Percentiles rank a stretch among this genome's conserved stretches.
These are phyloP conservation scores for Zalaria obscura DNA, from an alignment of 2,329 filamentous ascomycete species.

Conservation along the genomic window DNA sequence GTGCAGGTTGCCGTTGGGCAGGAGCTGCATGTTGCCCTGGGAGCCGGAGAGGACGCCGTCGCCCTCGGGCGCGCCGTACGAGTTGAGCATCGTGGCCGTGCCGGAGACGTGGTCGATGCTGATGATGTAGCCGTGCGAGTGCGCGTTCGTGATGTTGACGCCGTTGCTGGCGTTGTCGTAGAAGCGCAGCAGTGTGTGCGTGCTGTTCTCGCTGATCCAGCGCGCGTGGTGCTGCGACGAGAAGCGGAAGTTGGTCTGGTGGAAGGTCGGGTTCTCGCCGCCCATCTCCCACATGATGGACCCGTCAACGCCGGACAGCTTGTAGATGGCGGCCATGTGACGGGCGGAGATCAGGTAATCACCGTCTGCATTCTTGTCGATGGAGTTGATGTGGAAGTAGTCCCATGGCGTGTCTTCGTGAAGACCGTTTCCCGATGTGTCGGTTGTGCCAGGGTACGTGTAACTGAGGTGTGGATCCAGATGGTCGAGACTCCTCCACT, in stretches of 20 bases:
- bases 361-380: constrained; percentile 34
- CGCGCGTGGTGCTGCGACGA: constrained; percentile 40
- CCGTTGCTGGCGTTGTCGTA: constrained; percentile 41
- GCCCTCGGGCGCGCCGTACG: constrained; percentile 34
- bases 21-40: constrained; percentile 39
- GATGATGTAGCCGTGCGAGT: constrained; percentile 32
- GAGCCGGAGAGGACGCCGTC: constrained; percentile 34
- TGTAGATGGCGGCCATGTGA: constrained; percentile 32
- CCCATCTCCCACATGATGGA: constrained; percentile 36
- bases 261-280: constrained; percentile 33
- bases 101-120: constrained; percentile 27
- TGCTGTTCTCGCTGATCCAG: constrained; percentile 29
- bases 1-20: constrained; percentile 39
- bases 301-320: constrained; percentile 31
- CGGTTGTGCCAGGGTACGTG: constrained; percentile 28
- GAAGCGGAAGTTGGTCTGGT: constrained; percentile 32
- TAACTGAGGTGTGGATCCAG: constrained; percentile 35
- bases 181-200: constrained; percentile 37
- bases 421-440: constrained; percentile 32
- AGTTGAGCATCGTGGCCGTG: constrained; percentile 31
- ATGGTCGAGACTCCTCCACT: constrained; percentile 45
- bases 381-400: constrained; percentile 41
- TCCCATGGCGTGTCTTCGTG: constrained; percentile 35
- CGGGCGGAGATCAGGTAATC: constrained; percentile 36
- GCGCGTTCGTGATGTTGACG: constrained; percentile 24